A percentile compares a stretch with the other conserved stretches of the same genome.
Conservation (phyloP, 2,329 filamentous ascomycete species). For the Venturia aucupariae region DNA sequence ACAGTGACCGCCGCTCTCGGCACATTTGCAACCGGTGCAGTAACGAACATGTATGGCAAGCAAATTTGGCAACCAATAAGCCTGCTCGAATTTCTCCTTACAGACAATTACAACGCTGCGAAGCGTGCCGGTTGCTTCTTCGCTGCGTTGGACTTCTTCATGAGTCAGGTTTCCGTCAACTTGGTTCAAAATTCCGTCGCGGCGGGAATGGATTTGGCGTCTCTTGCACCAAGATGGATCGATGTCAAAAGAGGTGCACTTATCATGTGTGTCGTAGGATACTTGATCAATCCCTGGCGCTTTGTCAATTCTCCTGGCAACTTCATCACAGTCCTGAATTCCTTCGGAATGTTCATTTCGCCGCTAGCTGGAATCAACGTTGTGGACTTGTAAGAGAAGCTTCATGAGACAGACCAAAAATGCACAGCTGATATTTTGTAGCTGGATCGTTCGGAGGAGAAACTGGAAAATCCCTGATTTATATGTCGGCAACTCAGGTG, state of each 20-base stretch:
- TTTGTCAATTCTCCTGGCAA: constrained; percentile 12
- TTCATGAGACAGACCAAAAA: not conserved
- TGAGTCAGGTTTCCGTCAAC: constrained; percentile 11
- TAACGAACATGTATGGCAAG: constrained; percentile 9
- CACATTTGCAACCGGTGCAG: constrained; percentile 10
- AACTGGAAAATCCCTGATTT: constrained; percentile 18
- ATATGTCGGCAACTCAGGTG: constrained; percentile 15
- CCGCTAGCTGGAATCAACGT: constrained; percentile 17
- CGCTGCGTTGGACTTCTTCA: constrained; percentile 12
- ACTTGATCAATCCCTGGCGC: constrained; percentile 12
- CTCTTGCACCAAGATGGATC: constrained; percentile 13
- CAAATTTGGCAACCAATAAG: constrained; percentile 12
- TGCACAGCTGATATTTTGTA: not conserved
- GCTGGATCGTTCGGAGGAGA: constrained; percentile 16
- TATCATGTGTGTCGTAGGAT: constrained; percentile 12
- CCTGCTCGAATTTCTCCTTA: constrained; percentile 9
- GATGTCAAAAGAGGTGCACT: constrained; percentile 11
- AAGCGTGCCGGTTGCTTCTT: constrained; percentile 15
- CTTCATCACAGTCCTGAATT: constrained; percentile 22
- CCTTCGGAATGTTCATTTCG: constrained; percentile 21
- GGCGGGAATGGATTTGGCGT: constrained; percentile 12
- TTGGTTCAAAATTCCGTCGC: constrained; percentile 13
- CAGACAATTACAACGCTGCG: constrained; percentile 10
- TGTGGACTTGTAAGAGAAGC: constrained; percentile 16
- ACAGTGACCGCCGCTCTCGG: constrained; percentile 10